phyloP scores from a whole-genome alignment of 2,329 filamentous ascomycete genomes.

The Endoconidiophora laricicola region DNA sequence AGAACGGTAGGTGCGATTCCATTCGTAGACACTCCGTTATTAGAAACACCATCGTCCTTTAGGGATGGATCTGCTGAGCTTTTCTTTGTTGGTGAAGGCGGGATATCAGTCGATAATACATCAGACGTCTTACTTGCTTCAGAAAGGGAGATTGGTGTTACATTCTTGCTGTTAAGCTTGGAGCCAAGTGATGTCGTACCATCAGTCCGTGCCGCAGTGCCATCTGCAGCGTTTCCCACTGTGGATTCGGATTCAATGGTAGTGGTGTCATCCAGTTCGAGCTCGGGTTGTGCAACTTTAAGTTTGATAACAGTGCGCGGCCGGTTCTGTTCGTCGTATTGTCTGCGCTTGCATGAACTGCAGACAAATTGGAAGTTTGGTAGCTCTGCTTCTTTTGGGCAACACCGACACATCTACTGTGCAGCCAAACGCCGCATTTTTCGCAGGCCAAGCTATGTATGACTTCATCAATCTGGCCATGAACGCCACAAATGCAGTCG shows the following conservation, averaged over 20 bases:
- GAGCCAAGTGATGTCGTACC: background rate
- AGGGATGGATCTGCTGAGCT: constrained; percentile 10
- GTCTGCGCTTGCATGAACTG: constrained; percentile 52
- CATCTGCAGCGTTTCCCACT: background rate
- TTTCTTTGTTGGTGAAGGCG: constrained; percentile 14
- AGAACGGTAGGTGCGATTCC: constrained; percentile 4
- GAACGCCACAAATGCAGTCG: constrained; percentile 79
- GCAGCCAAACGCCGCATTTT: constrained; percentile 88
- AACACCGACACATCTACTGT: constrained; percentile 80
- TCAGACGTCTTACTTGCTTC: background rate
- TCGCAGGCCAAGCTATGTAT: constrained; percentile 90
- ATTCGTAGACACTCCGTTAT: constrained; percentile 2
- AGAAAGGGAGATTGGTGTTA: background rate
- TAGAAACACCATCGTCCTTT: constrained; percentile 2
- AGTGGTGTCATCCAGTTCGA: background rate
- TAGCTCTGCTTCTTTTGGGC: constrained; percentile 61
- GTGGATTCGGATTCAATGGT: background rate
- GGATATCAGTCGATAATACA: background rate
- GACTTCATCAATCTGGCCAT: constrained; percentile 88
- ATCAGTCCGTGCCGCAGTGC: background rate
- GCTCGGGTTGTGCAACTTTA: constrained; percentile 24
- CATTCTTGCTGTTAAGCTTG: background rate
- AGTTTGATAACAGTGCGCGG: constrained; percentile 34
- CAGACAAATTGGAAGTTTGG: constrained; percentile 83
- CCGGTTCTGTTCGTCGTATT: constrained; percentile 47